Base-by-base conservation (phyloP, 169 alveolate genomes). In the Plasmodium ovale region DNA sequence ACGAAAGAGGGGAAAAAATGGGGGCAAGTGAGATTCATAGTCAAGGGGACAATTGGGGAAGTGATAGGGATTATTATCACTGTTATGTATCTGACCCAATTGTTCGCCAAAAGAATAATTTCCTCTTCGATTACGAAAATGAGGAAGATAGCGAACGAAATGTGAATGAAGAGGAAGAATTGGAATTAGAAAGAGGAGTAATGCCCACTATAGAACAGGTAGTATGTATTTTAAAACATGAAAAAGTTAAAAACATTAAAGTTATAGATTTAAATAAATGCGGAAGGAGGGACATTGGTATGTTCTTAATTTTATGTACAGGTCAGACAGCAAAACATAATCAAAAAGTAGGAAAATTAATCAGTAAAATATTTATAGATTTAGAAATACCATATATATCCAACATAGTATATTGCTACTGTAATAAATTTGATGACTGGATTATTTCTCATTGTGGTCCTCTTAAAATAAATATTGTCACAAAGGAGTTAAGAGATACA, bases 161-260 rank as follows among this genome's bases (percentile, higher is more conserved):
- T 6, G 31, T 6, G 3, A 31, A 70, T 12, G 67, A 2, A 47
- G 84, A 94, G 14, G 90, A 91, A 23, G 64, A 87, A 23, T 39
- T 94, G 29, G 93, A 92, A 47, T 60, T 94, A 29, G 77, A 65
- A 37, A 92, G 94, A 72, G 97, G 97, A 23, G 67, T 84, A 56
- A 94, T 94, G 95, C 97, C 97, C 5, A 92, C 96, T 12, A 69
- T 94, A 33, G 92, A 94, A 73, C 95, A 94, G 54, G 67, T 94
- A 16, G 92, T 94, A 14, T 92, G 87, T 27, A 94, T 94, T 25
- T 88, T 94, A 62, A 94, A 94, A 59, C 95, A 94, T 94, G 97
- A 94, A 70, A 51, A 53, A 21, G 88, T 33, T 4, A 51, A 88
- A 21, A 42, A 94, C 29, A 70, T 94, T 47, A 65, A 68, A 16